Base-by-base conservation (phyloP, 495 filamentous ascomycete species). In the Lentithecium fluviatile region DNA sequence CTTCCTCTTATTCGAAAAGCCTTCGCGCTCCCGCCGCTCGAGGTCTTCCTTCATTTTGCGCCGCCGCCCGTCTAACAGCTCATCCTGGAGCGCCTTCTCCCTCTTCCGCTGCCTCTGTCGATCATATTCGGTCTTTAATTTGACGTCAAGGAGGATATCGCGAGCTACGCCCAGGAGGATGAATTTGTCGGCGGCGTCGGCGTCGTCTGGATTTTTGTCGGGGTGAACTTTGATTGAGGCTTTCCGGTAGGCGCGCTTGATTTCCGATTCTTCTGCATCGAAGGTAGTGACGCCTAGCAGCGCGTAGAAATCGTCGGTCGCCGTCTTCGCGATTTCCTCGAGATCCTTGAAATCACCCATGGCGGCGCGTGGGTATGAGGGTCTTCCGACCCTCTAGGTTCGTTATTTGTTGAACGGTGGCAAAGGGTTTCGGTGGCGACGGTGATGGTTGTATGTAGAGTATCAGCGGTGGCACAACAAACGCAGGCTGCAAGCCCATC, bases 171-270 rank as follows among this genome's bases (percentile, higher is more conserved):
- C 82, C 15, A 89, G 78, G n/a, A 85, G 77, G 66, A 90, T 85
- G 70, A 91, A 92, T 67, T 83, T 88, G 56, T 88, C 86, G 58
- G 83, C 79, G 29, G 85, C 84, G 38, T 76, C 77, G 10, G 75
- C 69, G 32, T 84, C 78, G 67, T 81, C 81, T 38, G 80, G 73
- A 69, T 87, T 81, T 75, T 87, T 88, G 78, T 95, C 93, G 10
- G 94, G 94, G 72, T 98, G 94, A 71, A 90, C 89, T 72, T 88
- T 90, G 10, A 97, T 79, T 0, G 95, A 89, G 3, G 90, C 88
- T 70, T 88, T 90, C 36, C 91, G 85, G 77, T 96, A 98, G 46
- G 90, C 90, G 52, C 85, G 84, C 56, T 91, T 88, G 68, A 98
- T 83, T 60, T 96, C 88, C 26, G 84, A 72, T 29, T 86, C 80